Conservation (phyloP, 2,329 filamentous ascomycete genomes). For the Westerdykella ornata region DNA sequence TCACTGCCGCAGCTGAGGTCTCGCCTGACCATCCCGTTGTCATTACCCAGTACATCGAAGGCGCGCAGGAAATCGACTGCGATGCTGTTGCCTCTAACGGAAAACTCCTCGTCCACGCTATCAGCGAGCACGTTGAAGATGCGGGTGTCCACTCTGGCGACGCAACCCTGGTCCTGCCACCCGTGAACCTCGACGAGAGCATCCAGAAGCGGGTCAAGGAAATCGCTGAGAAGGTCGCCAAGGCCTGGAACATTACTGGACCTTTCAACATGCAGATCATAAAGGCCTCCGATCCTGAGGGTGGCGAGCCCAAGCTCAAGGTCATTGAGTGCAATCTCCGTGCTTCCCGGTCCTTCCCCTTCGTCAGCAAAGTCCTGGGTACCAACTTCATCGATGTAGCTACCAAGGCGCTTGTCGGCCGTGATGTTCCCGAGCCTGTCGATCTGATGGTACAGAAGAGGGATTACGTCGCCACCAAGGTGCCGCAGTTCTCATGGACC, state of each 20-base stretch:
- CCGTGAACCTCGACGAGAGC: slow-evolving; percentile 66
- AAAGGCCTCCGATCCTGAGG: slow-evolving; percentile 73
- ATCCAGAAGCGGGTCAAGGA: slow-evolving; percentile 86
- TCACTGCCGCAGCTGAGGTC: slow-evolving; percentile 80
- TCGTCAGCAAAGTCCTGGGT: slow-evolving; percentile 93
- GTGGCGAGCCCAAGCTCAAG: slow-evolving; percentile 72
- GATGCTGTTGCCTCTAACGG: slow-evolving; percentile 86
- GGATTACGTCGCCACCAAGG: slow-evolving; percentile 93
- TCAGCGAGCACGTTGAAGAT: slow-evolving; percentile 93
- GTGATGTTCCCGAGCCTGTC: slow-evolving; percentile 72
- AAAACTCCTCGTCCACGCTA: slow-evolving; percentile 80
- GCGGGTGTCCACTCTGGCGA: slow-evolving; percentile 98
- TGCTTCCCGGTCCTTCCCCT: slow-evolving; percentile 95
- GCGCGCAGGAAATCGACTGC: slow-evolving; percentile 91
- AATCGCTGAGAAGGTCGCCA: slow-evolving; percentile 91
- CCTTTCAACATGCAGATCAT: slow-evolving; percentile 99
- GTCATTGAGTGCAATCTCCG: slow-evolving; percentile 98
- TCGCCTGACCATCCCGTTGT: slow-evolving; percentile 97
- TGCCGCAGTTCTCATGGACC: slow-evolving; percentile 98
- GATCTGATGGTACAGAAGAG: slow-evolving; percentile 87
- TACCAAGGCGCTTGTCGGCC: slow-evolving; percentile 82
- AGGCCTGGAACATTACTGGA: slow-evolving; percentile 94
- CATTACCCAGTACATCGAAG: slow-evolving; percentile 97
- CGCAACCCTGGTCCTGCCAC: slow-evolving; percentile 87
- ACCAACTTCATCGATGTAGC: slow-evolving; percentile 96